Evolutionary conservation across 2,329 filamentous ascomycete species (phyloP), one percentile per base, ranked within the genome.

Genomic region (Penicillium sp.): DNA sequence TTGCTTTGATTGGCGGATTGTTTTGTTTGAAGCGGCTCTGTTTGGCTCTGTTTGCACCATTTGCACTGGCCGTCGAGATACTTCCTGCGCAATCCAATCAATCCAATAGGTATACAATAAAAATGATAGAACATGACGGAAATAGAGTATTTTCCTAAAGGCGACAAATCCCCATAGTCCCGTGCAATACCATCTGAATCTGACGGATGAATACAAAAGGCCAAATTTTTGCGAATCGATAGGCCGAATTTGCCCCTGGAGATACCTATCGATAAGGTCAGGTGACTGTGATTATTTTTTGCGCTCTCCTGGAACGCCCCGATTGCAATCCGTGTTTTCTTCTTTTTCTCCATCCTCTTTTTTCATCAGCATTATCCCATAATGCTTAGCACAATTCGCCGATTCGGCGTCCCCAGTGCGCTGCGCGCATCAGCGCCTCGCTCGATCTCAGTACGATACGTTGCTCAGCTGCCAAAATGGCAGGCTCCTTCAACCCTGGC

Each of bases 321-420:
- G 32, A 51, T 56, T 49, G 40, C 53, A 53, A 43, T 55, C 32
- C 31, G 11, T 31, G 42, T 4, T 43, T 34, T 58, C 22, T 38
- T 49, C 55, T n/a, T 45, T 58, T 49, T 24, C 31, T 47, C 47
- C 32, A 47, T 53, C 27, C 34, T 18, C 18, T 49, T 38, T 36
- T 46, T 40, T 47, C 43, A 50, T 58, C 48, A 42, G 49, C 44
- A 47, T 55, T 42, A 18, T 59, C 29, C 49, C 56, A 70, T 60
- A 50, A 77, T 77, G 74, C 66, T 75, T 59, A 65, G 67, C 63
- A 68, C 68, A 61, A 61, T 75, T 65, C 74, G 72, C 64, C 71
- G 71, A 56, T 72, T 70, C 52, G 68, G 68, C 61, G 69, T 73
- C 49, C 64, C 62, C 53, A 72, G 71, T 51, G 73, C 67, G 52